Evolutionary conservation across 306 rosid genomes (phyloP), one percentile per base, ranked within the genome.

Genomic region (Malus orientalis): DNA sequence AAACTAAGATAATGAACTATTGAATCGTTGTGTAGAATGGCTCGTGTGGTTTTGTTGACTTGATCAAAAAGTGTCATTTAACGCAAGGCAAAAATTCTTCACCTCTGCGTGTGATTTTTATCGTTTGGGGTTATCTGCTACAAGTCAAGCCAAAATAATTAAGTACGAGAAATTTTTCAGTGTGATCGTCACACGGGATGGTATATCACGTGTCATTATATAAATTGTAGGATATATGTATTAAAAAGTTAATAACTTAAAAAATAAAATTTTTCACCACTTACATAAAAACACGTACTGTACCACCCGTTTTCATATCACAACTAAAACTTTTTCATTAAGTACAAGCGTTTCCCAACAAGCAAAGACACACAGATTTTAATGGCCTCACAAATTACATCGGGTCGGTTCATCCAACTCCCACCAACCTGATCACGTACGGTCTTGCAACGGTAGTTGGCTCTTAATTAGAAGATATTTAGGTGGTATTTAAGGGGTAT

Each of bases 161-260:
- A 8, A 16, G 54, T 14, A 14, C 32, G 3, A 27, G 29, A 27
- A 0, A 27, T 27, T 27, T 2, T 27, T 27, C 0, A 27, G 0
- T 27, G 29, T 27, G 3, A 27, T 27, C 0, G 0, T 27, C 3
- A 27, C 0, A 27, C 29, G 3, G 29, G 3, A 0, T 27, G 29
- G 0, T 27, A 27, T 0, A 27, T 2, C 3, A 27, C 3, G 0
- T 27, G 0, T 27, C 3, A 0, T 0, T 27, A 27, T 27, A 27
- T 27, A 27, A 27, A 27, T 27, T 0, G 3, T 2, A 3, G 29
- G 29, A 27, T 27, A 27, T 27, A 2, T 27, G 29, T 27, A 27
- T 27, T 27, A 27, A 27, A 27, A 27, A 27, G 0, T 27, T 27
- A 27, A 2, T 27, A 27, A 27, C 29, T 27, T 27, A 27, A 27